Base-by-base conservation (phyloP, 192 early-diverging fungal genomes). In the Dimargaris xerosporica region DNA sequence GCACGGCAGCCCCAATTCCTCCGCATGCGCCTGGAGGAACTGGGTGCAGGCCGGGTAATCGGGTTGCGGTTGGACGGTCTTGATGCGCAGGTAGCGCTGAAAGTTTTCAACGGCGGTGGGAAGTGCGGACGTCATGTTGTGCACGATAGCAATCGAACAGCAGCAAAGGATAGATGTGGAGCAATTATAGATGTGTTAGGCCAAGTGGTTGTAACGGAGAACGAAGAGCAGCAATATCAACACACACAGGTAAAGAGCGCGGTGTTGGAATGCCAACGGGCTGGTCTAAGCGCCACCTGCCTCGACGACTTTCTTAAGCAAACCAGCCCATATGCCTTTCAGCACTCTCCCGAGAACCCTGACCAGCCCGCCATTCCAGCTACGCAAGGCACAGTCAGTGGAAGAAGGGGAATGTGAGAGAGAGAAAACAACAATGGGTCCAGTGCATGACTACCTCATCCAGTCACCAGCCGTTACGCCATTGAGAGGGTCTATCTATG, bases 51-150 rank as follows among this genome's bases (percentile, higher is more conserved):
- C 63, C 2, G 54, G 75, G 64, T 93, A 93, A 75, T 88, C 91
- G 41, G 91, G 91, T 15, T 71, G 78, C 10, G 91, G 91, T 64
- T 93, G 91, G 41, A 89, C 79, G 0, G 91, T 91, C 65, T 88
- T 86, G 74, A 91, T 87, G 47, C 81, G 82, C 66, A 93, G 77
- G 68, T 89, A 93, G 63, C 86, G 82, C 65, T 83, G 80, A 69
- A 93, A 93, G 34, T 83, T 62, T 61, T 63, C 47, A 10, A 78
- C 73, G 0, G 71, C 41, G 4, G 54, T 19, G 17, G 54, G 54
- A 29, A 56, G 29, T 6, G 28, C 26, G 28, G 54, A 34, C 7
- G 54, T 19, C 54, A 56, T 56, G 26, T 9, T 56, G 54, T 9
- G 26, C 12, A 39, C 13, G 6, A 28, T 6, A 56, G 28, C 17